Percentiles rank a stretch among this genome's conserved stretches.
Evolutionary conservation across 495 filamentous ascomycete species (phyloP).

Genomic region (Pseudotulostoma volvatum): DNA sequence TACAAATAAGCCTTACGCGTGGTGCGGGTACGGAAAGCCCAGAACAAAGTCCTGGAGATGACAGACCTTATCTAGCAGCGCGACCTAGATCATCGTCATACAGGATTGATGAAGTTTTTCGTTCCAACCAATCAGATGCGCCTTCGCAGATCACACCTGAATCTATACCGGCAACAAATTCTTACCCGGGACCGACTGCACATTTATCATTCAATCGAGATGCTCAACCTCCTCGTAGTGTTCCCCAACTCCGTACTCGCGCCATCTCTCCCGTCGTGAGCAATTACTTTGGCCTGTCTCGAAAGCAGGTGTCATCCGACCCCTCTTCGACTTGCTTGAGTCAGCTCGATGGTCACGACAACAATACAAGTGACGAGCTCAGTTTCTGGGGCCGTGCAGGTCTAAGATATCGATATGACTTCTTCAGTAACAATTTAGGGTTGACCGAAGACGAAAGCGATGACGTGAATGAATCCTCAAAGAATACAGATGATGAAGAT

Average conservation of each 20-base stretch:
- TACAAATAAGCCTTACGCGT: conserved; percentile 47
- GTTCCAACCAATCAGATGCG: conserved; percentile 18
- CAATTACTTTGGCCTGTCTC: conserved; percentile 31
- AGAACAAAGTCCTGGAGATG: conserved; percentile 10
- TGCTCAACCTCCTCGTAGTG: conserved; percentile 21
- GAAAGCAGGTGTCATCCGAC: conserved; percentile 18
- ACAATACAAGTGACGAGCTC: conserved; percentile 42
- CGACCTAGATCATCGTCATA: conserved; percentile 19
- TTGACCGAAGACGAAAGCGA: conserved; percentile 17
- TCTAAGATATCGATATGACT: conserved; percentile 26
- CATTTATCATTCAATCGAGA: conserved; percentile 12
- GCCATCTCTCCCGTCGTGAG: conserved; percentile 25
- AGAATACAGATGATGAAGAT: conserved; percentile 35
- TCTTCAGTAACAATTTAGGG: conserved; percentile 19
- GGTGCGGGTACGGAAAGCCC: conserved; percentile 16
- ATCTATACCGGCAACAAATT: conserved; percentile 13
- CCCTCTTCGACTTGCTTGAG: conserved; percentile 9
- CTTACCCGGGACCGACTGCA: conserved; percentile 14
- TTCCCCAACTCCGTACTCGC: conserved; percentile 21
- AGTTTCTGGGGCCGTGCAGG: conserved; percentile 45
- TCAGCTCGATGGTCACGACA: conserved; percentile 21
- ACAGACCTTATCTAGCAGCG: conserved; percentile 4
- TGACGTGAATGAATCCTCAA: conserved; percentile 18
- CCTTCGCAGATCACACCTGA: conserved; percentile 8
- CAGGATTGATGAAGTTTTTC: conserved; percentile 12